Evolutionary conservation across 331 rosid genomes (phyloP).

Genomic region (Spiraea crenata): DNA sequence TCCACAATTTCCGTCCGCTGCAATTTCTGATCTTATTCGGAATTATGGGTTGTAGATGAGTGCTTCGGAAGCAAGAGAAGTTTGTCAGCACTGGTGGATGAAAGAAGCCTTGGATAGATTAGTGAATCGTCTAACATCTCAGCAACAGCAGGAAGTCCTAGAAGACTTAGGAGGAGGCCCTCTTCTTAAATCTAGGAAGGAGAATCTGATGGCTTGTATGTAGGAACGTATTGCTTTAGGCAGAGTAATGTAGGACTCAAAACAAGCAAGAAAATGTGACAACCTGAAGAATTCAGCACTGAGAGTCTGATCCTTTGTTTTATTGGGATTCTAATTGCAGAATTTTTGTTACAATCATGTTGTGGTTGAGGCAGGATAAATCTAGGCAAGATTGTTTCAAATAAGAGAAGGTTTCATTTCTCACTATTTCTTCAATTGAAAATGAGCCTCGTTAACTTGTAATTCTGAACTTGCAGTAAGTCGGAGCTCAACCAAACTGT

Average conservation of each 20-base stretch:
- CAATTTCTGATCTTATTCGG: not conserved
- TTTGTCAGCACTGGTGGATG: constrained; percentile 94
- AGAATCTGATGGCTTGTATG: constrained; percentile 17
- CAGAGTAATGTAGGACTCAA: no score
- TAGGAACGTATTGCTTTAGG: not conserved
- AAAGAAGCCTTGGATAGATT: constrained; percentile 78
- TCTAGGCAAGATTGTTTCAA: not conserved
- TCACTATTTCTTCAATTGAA: not conserved
- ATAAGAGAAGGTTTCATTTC: not conserved
- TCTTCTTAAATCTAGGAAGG: constrained; percentile 29
- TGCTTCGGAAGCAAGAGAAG: constrained; percentile 69
- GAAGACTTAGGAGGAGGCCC: constrained; percentile 27
- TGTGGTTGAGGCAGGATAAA: not conserved
- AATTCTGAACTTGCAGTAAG: no score
- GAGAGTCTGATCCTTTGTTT: not conserved
- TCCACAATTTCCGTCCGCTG: not conserved
- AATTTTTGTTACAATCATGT: not conserved
- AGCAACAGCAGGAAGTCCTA: constrained; percentile 28
- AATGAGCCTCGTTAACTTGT: not conserved
- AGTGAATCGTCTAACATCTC: constrained; percentile 48
- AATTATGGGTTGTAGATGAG: constrained; percentile 54
- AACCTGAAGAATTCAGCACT: no score
- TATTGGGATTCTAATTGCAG: not conserved
- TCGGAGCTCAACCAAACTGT: no score
- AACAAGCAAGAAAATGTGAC: no score